Conservation (phyloP, 2,329 filamentous ascomycete species). For the Trichophaea hybrida region DNA sequence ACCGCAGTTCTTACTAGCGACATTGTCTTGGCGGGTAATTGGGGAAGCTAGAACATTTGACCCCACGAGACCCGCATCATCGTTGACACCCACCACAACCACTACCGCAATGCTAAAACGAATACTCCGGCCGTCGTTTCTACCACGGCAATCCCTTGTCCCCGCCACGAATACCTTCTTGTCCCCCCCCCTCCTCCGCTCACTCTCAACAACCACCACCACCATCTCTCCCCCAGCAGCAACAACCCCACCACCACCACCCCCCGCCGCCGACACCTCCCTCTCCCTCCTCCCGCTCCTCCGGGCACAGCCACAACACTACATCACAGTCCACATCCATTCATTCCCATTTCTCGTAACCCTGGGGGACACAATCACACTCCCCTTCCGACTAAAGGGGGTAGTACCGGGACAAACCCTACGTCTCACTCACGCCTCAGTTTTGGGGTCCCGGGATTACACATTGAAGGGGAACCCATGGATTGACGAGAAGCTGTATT, state of each 20-base stretch:
- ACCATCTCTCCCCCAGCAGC: background rate
- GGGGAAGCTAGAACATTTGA: no score
- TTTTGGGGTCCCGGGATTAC: slow-evolving; percentile 76
- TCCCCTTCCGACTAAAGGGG: slow-evolving; percentile 61
- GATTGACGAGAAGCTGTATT: slow-evolving; percentile 69
- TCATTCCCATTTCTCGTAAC: slow-evolving; percentile 67
- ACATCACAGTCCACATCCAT: slow-evolving; percentile 68
- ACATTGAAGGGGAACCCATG: slow-evolving; percentile 72
- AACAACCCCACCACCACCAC: background rate
- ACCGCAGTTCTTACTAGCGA: no score
- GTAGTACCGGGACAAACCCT: slow-evolving; percentile 71
- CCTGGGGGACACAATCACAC: slow-evolving; percentile 56
- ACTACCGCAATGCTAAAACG: background rate
- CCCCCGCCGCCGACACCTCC: background rate
- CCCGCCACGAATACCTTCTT: no score
- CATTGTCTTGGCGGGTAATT: no score
- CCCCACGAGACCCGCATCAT: no score
- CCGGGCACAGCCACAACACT: slow-evolving; percentile 57
- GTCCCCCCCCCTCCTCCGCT: background rate
- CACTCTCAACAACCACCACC: background rate
- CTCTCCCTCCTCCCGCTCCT: slow-evolving; percentile 42
- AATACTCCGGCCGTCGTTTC: background rate
- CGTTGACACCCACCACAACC: background rate
- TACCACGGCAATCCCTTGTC: background rate
- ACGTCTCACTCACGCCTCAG: slow-evolving; percentile 69